Percentiles rank a stretch among this genome's conserved stretches.
These are phyloP conservation scores for Candida gorgasii DNA, from an alignment of 805 yeast genomes.

Conservation along the genomic window DNA sequence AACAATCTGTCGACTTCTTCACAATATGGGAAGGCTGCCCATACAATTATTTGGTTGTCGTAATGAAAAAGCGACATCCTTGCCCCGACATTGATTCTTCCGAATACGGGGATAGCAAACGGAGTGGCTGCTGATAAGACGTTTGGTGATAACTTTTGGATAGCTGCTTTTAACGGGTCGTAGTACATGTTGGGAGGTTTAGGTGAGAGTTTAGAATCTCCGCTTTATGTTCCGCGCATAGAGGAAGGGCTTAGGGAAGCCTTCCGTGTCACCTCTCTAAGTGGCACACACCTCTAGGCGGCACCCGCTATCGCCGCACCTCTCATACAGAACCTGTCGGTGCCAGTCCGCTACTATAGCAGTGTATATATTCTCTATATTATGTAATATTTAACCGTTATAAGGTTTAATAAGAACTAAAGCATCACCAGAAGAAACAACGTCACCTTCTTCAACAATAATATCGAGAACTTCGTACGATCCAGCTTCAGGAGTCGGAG, in stretches of 20 bases:
- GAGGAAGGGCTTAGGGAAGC: too few relatives aligned
- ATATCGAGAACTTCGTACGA: constrained; percentile 24
- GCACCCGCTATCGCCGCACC: too few relatives aligned
- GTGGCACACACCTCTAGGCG: too few relatives aligned
- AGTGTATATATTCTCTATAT: background rate
- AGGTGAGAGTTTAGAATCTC: background rate
- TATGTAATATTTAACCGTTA: background rate
- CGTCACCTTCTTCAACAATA: constrained; percentile 32
- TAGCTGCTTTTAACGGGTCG: constrained; percentile 25
- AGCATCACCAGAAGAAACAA: constrained; percentile 29
- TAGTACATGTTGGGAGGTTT: constrained; percentile 4
- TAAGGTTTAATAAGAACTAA: constrained; percentile 6
- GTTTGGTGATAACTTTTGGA: constrained; percentile 30
- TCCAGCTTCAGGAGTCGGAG: background rate
- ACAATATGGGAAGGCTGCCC: constrained; percentile 58
- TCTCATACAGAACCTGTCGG: too few relatives aligned
- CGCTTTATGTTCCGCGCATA: background rate
- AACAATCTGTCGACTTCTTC: constrained; percentile 43
- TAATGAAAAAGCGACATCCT: constrained; percentile 40
- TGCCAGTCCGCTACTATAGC: too few relatives aligned
- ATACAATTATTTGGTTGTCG: constrained; percentile 39
- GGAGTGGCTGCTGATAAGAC: constrained; percentile 33
- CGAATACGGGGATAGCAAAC: constrained; percentile 24
- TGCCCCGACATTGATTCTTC: constrained; percentile 36
- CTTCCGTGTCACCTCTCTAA: too few relatives aligned